Base-by-base conservation (phyloP, 1,284 basidiomycete genomes). In the Irpex lacteus region DNA sequence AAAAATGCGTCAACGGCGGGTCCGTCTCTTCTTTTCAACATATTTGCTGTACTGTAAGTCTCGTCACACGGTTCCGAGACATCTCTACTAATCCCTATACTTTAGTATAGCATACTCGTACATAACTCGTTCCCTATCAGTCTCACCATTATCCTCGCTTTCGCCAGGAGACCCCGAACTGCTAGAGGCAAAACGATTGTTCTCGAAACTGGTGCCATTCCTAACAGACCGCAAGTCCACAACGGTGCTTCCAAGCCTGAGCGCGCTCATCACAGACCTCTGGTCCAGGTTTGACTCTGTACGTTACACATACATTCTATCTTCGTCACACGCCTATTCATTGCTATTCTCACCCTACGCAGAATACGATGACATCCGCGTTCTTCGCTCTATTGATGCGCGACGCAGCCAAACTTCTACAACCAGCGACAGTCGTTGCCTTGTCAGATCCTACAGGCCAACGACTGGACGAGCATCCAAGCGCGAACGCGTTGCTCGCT, bases 51-150 rank as follows among this genome's bases (percentile, higher is more conserved):
- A n/a, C 80, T 84, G 91, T 92, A 72, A 63, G 89, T 79, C 3
- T 55, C 13, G 8, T 53, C 15, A 8, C 13, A 15, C 26, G 2
- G 1, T 36, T 36, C 1, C 18, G 36, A 1, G 11, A 54, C n/a
- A 44, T 34, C 2, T 26, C 37, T 32, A 8, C 32, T 47, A 38
- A 2, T 4, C 4, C 44, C 5, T 47, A 36, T n/a, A 34, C 62
- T 44, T 59, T 15, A 92, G 90, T 62, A 77, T 91, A 58, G 82
- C 85, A 11, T 93, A 93, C 70, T 78, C 84, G 2, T 91, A 87
- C 69, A 76, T 79, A 15, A 85, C 85, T 32, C 86, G 91, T 6
- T 81, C 81, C 68, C 74, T 92, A 40, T 81, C 82, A 6, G 72
- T 79, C 6, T 89, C 88, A 0, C 83, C 87, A 0, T 74, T 92